A percentile compares a stretch with the other conserved stretches of the same genome.
phyloP scores from a whole-genome alignment of 768 basidiomycete species.

The Leccinum uliginosum region DNA sequence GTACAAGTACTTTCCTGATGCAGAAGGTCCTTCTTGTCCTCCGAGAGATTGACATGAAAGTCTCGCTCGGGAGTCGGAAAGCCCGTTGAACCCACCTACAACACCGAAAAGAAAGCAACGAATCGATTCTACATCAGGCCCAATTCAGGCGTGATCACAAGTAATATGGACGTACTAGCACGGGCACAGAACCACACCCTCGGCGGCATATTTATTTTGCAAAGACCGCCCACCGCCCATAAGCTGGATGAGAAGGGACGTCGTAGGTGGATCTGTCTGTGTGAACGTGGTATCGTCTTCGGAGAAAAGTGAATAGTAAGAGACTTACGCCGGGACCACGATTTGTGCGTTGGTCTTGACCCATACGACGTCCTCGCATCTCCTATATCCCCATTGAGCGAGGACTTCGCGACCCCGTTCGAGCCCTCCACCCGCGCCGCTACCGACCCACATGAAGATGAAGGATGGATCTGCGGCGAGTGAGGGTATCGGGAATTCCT shows the following conservation, averaged over 20 bases:
- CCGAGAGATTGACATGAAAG: too few species aligned
- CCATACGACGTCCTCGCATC: slow-evolving; percentile 99
- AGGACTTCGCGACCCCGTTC: slow-evolving; percentile 90
- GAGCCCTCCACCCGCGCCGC: slow-evolving; percentile 83
- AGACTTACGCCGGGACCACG: slow-evolving; percentile 66
- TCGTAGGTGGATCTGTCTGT: slow-evolving; percentile 82
- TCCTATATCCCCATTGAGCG: slow-evolving; percentile 88
- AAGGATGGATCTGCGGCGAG: slow-evolving; percentile 91
- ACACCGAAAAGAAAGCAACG: too few species aligned
- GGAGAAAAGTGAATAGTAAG: background rate
- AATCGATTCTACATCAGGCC: too few species aligned
- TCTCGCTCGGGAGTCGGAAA: too few species aligned
- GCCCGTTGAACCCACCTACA: too few species aligned
- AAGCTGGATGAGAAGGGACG: slow-evolving; percentile 37
- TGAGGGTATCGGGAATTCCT: slow-evolving; percentile 73
- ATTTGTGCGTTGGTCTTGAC: slow-evolving; percentile 86
- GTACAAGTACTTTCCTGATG: too few species aligned
- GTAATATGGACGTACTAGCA: too few species aligned
- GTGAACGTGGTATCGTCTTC: background rate
- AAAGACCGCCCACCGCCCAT: too few species aligned
- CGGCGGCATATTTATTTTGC: too few species aligned
- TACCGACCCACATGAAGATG: slow-evolving; percentile 94
- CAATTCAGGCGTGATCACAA: too few species aligned
- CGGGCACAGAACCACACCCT: too few species aligned
- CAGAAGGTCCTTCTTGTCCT: too few species aligned